Evolutionary conservation across 148 eudicot genomes (phyloP), one percentile per base, ranked within the genome.

Genomic region (Rhododendron ovatum): DNA sequence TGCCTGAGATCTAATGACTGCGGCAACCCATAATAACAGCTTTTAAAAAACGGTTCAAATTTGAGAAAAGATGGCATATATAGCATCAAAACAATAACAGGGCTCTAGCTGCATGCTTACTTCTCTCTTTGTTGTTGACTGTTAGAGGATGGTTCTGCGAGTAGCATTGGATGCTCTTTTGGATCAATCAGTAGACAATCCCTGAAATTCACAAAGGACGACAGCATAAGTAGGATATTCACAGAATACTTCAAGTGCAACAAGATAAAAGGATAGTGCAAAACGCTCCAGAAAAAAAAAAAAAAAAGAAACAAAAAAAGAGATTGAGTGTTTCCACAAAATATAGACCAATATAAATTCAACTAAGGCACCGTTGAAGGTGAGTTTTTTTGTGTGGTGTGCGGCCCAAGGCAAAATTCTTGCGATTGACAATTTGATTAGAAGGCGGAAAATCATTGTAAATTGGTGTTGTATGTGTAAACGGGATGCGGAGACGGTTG

Each of bases 121-220:
- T 96, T 97, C 91, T 97, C 99, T 91, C 99, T 94, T 85, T 95
- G 98, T 67, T 91, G 98, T 86, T 93, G 99, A 87, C 86, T 88
- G 88, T 97, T 97, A 59, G 89, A 90, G 81, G 98, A 95, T 85
- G 99, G 94, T 87, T 97, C 99, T 26, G 99, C 98, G 80, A 97
- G 93, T 81, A 97, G 90, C 98, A 97, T 94, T 11, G 98, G 99
- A 88, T 97, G 99, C 90, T 97, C 99, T 89, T 92, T 94, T 3
- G 99, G 98, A 89, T 97, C 98, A 92, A 97, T 90, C 92, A 95
- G 87, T 45, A 97, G 91, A 85, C 99, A 95, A 78, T 94, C 98
- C 96, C 99, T 97, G 86, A 80, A 84, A 89, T 50, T 47, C 15
- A 81, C 39, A 67, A 75, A 85, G 73, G 43, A 73, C 51, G 78